These are phyloP conservation scores for Cicer judaicum DNA, from an alignment of 306 rosid species.

Conservation along the genomic window DNA sequence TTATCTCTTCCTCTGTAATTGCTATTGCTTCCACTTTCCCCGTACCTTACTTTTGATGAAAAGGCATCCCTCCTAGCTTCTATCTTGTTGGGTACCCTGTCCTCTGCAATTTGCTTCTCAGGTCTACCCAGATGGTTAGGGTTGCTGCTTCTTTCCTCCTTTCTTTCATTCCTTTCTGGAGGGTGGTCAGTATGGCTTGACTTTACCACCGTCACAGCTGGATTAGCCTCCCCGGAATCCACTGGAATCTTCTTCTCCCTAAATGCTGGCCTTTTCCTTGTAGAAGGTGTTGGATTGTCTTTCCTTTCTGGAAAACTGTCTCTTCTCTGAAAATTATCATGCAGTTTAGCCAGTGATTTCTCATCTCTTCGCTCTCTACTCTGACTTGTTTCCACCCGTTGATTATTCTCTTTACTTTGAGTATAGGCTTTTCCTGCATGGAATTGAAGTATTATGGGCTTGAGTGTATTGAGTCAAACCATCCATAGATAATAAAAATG, in stretches of 20 bases:
- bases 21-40: conserved; percentile 49
- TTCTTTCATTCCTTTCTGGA: conserved; percentile 61
- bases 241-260: conserved; percentile 76
- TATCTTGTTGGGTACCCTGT: conserved; percentile 49
- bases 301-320: conserved; percentile 62
- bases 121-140: conserved; percentile 58
- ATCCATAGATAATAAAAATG: conserved; percentile 31
- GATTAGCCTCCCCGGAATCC: conserved; percentile 56
- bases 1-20: conserved; percentile 71
- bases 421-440: conserved; percentile 43
- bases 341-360: conserved; percentile 52
- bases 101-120: conserved; percentile 59
- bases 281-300: conserved; percentile 52
- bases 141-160: conserved; percentile 66
- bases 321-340: conserved; percentile 54
- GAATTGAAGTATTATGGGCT: background rate
- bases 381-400: conserved; percentile 50
- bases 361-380: conserved; percentile 61
- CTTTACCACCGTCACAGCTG: conserved; percentile 53
- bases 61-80: conserved; percentile 61
- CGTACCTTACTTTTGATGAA: conserved; percentile 67
- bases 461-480: conserved; percentile 27
- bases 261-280: conserved; percentile 81
- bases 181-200: conserved; percentile 50
- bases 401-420: conserved; percentile 55